These are phyloP conservation scores for Aureobasidium zeae DNA, from an alignment of 2,329 filamentous ascomycete genomes.

Conservation along the genomic window DNA sequence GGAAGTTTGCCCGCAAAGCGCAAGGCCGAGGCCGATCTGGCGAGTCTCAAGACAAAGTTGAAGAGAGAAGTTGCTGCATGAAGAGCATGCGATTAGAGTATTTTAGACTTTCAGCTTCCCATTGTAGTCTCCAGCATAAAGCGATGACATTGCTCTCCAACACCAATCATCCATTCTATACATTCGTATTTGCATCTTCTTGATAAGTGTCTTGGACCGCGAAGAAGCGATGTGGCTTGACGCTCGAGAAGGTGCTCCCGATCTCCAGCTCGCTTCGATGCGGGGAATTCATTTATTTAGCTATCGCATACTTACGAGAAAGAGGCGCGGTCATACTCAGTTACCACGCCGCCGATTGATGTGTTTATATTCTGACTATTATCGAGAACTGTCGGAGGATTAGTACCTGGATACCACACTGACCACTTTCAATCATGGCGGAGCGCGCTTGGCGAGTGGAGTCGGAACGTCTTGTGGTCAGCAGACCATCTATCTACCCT, in stretches of 20 bases:
- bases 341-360: background rate
- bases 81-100: no score
- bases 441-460: no score
- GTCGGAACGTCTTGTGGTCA: no score
- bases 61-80: constrained; percentile 13
- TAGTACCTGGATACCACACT: background rate
- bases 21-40: constrained; percentile 25
- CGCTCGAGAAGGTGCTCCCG: no score
- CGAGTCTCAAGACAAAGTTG: constrained; percentile 3
- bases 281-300: background rate
- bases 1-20: constrained; percentile 24
- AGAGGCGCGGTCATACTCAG: background rate
- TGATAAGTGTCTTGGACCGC: background rate
- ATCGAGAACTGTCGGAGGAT: background rate
- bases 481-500: no score
- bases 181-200: no score
- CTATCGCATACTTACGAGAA: background rate
- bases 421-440: no score
- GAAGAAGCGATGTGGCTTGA: background rate
- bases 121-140: no score
- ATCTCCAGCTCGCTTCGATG: no score
- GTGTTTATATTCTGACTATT: background rate
- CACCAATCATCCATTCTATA: no score
- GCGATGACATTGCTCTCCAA: no score
- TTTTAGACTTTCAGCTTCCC: no score